Evolutionary conservation across 139 green algal species (phyloP).

Genomic region (Chlamydomonas sp.): DNA sequence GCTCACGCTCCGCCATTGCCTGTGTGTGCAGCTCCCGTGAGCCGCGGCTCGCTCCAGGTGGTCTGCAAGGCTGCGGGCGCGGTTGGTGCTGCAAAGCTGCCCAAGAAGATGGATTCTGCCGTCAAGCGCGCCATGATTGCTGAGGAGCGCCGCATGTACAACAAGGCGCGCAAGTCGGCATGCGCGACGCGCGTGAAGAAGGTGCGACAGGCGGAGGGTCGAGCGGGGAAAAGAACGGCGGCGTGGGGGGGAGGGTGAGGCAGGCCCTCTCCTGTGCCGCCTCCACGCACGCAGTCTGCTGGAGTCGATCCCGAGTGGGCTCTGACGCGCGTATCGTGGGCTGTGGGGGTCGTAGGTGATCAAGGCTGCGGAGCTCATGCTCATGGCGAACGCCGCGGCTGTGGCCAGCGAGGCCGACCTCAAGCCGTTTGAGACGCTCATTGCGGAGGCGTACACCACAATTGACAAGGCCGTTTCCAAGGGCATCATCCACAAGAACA

Average conservation of each 20-base stretch:
- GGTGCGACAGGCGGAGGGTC: too few species aligned
- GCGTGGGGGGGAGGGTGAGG: too few species aligned
- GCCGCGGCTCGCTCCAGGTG: slow-evolving; percentile 7
- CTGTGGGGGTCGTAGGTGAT: slow-evolving; percentile 56
- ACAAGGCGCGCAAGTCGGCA: slow-evolving; percentile 75
- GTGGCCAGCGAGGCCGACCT: slow-evolving; percentile 51
- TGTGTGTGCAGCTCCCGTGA: not conserved
- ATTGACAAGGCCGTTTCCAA: slow-evolving; percentile 78
- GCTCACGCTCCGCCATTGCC: too few species aligned
- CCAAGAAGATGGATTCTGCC: slow-evolving; percentile 23
- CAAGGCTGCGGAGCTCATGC: slow-evolving; percentile 37
- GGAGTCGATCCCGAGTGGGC: too few species aligned
- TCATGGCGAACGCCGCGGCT: not conserved
- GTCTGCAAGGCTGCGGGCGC: slow-evolving; percentile 6
- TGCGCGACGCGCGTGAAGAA: slow-evolving; percentile 82
- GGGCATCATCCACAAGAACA: slow-evolving; percentile 82
- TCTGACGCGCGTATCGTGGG: too few species aligned
- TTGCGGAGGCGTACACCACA: slow-evolving; percentile 70
- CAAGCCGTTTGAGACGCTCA: slow-evolving; percentile 55
- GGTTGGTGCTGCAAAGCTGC: slow-evolving; percentile 13
- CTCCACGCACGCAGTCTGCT: not conserved
- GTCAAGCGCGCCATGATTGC: slow-evolving; percentile 43
- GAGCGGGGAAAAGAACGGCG: too few species aligned
- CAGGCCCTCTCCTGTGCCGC: too few species aligned
- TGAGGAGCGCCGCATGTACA: slow-evolving; percentile 61